Conservation (phyloP, 169 alveolate genomes). For the Toxoplasma gondii region DNA sequence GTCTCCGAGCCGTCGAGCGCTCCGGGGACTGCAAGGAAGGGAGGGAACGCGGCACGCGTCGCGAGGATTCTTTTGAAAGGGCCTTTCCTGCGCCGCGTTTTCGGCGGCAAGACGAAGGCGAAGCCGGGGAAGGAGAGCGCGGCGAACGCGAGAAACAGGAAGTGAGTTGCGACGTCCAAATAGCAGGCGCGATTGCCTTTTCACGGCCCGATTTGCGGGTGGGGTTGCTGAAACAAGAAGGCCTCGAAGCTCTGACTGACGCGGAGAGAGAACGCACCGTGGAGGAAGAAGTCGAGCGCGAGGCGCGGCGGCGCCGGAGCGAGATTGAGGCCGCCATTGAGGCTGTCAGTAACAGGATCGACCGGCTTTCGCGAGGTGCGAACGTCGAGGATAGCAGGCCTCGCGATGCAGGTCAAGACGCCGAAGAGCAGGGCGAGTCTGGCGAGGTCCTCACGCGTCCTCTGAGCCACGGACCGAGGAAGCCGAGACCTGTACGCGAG, state of each 20-base stretch:
- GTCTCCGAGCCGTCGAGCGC: background rate
- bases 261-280: conserved; percentile 30
- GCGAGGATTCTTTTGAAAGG: background rate
- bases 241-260: conserved; percentile 32
- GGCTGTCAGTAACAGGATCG: background rate
- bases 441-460: background rate
- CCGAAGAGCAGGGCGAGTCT: background rate
- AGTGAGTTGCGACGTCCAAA: no score
- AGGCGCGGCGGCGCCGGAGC: background rate
- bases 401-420: background rate
- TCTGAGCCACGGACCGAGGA: no score
- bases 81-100: background rate
- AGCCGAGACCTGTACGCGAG: no score
- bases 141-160: background rate
- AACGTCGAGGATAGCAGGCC: background rate
- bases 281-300: conserved; percentile 28
- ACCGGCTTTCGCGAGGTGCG: background rate
- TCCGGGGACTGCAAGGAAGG: background rate
- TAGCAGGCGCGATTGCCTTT: conserved; percentile 6
- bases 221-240: conserved; percentile 62
- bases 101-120: background rate
- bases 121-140: background rate
- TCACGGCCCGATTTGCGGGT: conserved; percentile 18
- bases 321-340: background rate
- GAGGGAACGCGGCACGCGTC: background rate